Percentiles rank a stretch among this genome's conserved stretches.
These are phyloP conservation scores for Ocimum tenuiflorum DNA, from an alignment of 257 asterid species.

Conservation along the genomic window DNA sequence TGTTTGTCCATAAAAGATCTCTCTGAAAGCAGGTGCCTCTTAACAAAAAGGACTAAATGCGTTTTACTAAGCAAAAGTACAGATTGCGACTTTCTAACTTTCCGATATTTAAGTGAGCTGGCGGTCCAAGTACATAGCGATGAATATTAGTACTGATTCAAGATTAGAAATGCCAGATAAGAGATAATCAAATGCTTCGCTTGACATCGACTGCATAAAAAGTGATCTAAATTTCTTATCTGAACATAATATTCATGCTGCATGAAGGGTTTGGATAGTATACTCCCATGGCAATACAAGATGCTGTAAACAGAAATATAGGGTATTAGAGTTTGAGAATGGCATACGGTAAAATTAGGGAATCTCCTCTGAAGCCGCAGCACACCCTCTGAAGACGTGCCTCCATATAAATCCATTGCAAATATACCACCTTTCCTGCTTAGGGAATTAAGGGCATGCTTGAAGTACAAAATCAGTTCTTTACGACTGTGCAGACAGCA, in stretches of 20 bases:
- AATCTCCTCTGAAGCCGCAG: slow-evolving; percentile 81
- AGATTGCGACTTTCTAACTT: background rate
- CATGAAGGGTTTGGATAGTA: background rate
- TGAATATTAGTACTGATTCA: too few species aligned
- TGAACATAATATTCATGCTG: background rate
- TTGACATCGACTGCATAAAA: background rate
- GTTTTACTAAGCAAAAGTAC: background rate
- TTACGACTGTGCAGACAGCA: slow-evolving; percentile 87
- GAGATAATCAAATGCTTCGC: background rate
- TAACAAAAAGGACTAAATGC: background rate
- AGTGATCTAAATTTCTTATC: background rate
- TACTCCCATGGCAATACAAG: too few species aligned
- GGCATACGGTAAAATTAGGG: slow-evolving; percentile 68
- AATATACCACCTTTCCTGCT: slow-evolving; percentile 76
- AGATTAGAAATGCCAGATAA: background rate
- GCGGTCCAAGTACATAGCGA: too few species aligned
- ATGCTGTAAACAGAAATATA: background rate
- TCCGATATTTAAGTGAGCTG: background rate
- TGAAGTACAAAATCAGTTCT: slow-evolving; percentile 76
- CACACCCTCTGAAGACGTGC: slow-evolving; percentile 86
- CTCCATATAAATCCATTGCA: slow-evolving; percentile 94
- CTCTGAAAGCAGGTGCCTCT: background rate
- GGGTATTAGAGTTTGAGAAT: background rate
- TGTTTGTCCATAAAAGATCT: too few species aligned
- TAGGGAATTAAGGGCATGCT: slow-evolving; percentile 48